Base-by-base conservation (phyloP, 805 yeast species). In the Candida orba region DNA sequence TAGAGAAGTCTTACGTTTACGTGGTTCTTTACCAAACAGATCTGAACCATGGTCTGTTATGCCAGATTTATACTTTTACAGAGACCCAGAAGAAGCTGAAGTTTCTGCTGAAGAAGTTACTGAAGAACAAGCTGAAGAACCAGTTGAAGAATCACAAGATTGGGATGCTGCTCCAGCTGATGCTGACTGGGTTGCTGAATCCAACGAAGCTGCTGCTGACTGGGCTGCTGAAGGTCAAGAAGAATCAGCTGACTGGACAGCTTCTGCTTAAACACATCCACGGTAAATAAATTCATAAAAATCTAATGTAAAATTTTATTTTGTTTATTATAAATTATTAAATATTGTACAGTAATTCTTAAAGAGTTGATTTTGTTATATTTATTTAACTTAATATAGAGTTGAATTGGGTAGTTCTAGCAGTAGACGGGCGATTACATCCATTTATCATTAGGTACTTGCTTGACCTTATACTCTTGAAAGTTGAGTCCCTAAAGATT, bases 1-100 rank as follows among this genome's bases (percentile, higher is more conserved):
- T 67, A 88, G 99, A 78, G 99, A 93, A 79, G 98, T 93, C 64
- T 82, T 93, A 71, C 88, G 99, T 80, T 84, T 93, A 75, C 86
- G 96, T 79, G 99, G 99, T 70, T 82, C 89, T 69, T 75, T 93
- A 63, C 89, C 95, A 69, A 84, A 86, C 87, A 89, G 99, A 82
- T 69, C 85, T 61, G 87, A 93, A 73, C 83, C 85, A 73, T 93
- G 99, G 99, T 77, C 95, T 62, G 93, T 93, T 71, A 93, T 93
- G 99, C 98, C 98, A 73, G 99, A 93, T 79, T 83, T 93, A 74
- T 93, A 90, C 90, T 93, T 93, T 90, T 93, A 93, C 97, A 93
- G 99, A 84, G 96, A 93, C 79, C 99, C 99, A 69, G 98, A 91
- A 80, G 99, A 93, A 78, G 84, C 85, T 73, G 96, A 88, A 77